phyloP scores from a whole-genome alignment of 331 rosid species.

The Arachis monticola region DNA sequence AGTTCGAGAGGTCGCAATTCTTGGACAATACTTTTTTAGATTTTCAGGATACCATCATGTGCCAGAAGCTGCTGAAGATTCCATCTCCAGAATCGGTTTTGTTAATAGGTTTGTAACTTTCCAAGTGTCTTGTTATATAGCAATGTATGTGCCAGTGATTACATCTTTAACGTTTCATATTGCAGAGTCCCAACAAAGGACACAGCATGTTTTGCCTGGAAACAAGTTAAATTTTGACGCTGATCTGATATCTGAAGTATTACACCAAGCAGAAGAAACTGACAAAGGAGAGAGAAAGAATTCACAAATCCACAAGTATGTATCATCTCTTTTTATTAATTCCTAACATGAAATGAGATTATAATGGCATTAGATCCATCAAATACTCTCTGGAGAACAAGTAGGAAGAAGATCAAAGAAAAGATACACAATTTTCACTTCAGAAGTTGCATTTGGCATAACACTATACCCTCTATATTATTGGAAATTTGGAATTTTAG shows the following conservation, averaged over 20 bases:
- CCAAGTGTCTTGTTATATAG: background rate
- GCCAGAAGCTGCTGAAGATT: constrained; percentile 67
- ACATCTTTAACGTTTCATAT: constrained; percentile 14
- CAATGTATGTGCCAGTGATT: constrained; percentile 1
- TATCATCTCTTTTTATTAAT: constrained; percentile 39
- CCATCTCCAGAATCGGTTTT: constrained; percentile 40
- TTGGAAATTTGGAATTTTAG: constrained; percentile 4
- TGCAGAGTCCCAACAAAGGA: constrained; percentile 49
- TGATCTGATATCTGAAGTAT: constrained; percentile 56
- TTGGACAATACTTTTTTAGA: constrained; percentile 73
- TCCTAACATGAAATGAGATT: constrained; percentile 20
- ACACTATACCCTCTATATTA: constrained; percentile 1
- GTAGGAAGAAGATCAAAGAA: constrained; percentile 13
- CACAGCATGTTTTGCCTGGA: constrained; percentile 34
- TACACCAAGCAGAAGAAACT: constrained; percentile 46
- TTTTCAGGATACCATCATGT: constrained; percentile 75
- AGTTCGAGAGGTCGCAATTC: constrained; percentile 64
- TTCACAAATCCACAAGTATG: constrained; percentile 56
- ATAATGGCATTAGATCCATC: constrained; percentile 15
- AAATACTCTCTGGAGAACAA: background rate
- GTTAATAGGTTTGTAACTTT: constrained; percentile 44
- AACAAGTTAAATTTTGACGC: constrained; percentile 16
- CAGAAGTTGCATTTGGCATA: background rate
- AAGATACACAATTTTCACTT: background rate
- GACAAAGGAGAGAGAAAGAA: constrained; percentile 41